Percentiles rank a stretch among this genome's conserved stretches.
Evolutionary conservation across 2,329 filamentous ascomycete species (phyloP).

Genomic region (Pseudogymnoascus sp.): DNA sequence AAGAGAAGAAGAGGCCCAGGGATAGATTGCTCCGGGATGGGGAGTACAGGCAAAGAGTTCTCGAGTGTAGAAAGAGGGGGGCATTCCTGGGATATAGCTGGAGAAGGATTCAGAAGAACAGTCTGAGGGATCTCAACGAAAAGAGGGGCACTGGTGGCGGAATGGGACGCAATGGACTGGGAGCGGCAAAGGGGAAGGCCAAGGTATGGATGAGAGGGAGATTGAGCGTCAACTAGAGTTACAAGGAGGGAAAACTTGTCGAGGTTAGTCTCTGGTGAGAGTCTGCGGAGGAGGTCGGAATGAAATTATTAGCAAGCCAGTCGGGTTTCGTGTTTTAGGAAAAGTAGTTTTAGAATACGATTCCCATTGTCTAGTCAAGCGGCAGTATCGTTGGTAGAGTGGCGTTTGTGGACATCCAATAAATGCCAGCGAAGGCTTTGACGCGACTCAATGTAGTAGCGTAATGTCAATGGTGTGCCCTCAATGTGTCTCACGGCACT

Average conservation of each 20-base stretch:
- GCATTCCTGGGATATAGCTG: constrained; percentile 92
- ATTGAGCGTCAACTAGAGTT: constrained; percentile 2
- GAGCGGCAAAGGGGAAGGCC: not conserved
- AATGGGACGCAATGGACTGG: not conserved
- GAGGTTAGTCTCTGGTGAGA: not conserved
- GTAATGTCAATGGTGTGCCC: not conserved
- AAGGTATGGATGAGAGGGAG: constrained; percentile 9
- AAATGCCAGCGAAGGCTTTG: not conserved
- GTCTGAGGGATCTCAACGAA: not conserved
- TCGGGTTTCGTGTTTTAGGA: not conserved
- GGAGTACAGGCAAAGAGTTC: constrained; percentile 55
- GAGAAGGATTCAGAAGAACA: constrained; percentile 40
- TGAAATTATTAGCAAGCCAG: not conserved
- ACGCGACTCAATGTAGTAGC: not conserved
- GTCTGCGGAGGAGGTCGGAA: not conserved
- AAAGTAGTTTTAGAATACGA: not conserved
- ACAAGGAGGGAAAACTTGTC: not conserved
- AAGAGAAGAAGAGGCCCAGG: constrained; percentile 71
- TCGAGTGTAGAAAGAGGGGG: constrained; percentile 72
- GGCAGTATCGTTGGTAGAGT: not conserved
- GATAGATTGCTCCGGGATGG: constrained; percentile 77
- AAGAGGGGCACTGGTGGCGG: not conserved
- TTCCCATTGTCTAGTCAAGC: not conserved
- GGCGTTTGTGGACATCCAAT: not conserved
- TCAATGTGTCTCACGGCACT: not conserved